Evolutionary conservation across 371 early-diverging fungal species (phyloP), one percentile per base, ranked within the genome.

Genomic region (Saksenaea oblongispora): DNA sequence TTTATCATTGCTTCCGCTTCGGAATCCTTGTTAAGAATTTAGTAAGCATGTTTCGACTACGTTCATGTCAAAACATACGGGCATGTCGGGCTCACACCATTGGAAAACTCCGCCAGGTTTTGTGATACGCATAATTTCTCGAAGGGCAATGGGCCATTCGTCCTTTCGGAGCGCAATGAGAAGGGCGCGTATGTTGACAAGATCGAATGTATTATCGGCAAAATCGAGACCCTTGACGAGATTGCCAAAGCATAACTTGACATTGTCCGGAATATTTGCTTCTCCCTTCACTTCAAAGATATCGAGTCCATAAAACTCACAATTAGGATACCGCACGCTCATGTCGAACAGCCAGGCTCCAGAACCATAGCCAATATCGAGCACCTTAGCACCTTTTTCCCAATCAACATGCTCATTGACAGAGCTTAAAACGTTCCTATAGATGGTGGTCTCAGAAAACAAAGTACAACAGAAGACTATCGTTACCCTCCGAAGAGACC

Each of bases 291-390:
- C 64, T 44, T 34, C 24, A 47, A 14, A 60, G 14, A 28, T 28
- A 28, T 39, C 37, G 54, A 39, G 22, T 2, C 31, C 31, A 31
- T 31, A 31, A 31, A 31, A 31, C 7, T 31, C 31, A 31, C 31
- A 31, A 7, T 31, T 2, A 31, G 31, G 9, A 39, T 35, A 34
- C 28, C n/a, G 14, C 13, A 26, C 47, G 47, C n/a, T 13, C 24
- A 44, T 44, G 47, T 44, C 27, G 5, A n/a, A 11, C 15, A 56
- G 14, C 71, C 71, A 72, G 34, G 66, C 60, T 22, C 72, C 72
- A 1, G 72, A 61, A 15, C 72, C 72, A 69, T 69, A 72, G 4
- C 72, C 72, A 26, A 72, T 14, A 47, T 72, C 71, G 26, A 71
- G 62, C 18, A 71, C 41, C n/a, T 34, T 56, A 22, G 56, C 14